Evolutionary conservation across 2,329 filamentous ascomycete species (phyloP).

Genomic region (Trichoderma afroharzianum): DNA sequence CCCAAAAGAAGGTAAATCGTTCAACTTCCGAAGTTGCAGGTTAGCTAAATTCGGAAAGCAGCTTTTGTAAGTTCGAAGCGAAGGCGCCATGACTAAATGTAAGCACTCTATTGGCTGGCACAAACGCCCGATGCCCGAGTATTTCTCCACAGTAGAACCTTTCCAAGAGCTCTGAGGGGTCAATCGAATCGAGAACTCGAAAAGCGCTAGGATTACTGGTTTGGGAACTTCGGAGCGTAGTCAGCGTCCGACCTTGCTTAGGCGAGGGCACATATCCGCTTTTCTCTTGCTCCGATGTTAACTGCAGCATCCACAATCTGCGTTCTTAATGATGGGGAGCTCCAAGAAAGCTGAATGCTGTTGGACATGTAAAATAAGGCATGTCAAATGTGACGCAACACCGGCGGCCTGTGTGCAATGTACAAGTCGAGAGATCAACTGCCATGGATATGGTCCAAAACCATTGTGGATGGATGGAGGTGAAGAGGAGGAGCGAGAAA

Average conservation of each 20-base stretch:
- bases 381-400: neutral
- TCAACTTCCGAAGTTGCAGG: neutral
- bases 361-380: neutral
- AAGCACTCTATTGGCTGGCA: neutral
- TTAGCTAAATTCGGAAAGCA: neutral
- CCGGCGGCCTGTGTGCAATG: neutral
- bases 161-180: neutral
- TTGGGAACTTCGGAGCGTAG: neutral
- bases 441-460: neutral
- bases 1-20: neutral
- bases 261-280: neutral
- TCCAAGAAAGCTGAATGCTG: neutral
- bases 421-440: neutral
- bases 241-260: neutral
- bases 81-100: neutral
- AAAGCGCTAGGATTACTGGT: neutral
- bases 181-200: neutral
- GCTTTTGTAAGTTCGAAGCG: neutral
- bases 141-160: neutral
- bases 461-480: neutral
- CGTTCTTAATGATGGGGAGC: neutral
- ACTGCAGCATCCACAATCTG: neutral
- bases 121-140: neutral
- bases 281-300: neutral
- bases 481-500: neutral